phyloP scores from a whole-genome alignment of 306 rosid genomes.

The Rosa chinensis region DNA sequence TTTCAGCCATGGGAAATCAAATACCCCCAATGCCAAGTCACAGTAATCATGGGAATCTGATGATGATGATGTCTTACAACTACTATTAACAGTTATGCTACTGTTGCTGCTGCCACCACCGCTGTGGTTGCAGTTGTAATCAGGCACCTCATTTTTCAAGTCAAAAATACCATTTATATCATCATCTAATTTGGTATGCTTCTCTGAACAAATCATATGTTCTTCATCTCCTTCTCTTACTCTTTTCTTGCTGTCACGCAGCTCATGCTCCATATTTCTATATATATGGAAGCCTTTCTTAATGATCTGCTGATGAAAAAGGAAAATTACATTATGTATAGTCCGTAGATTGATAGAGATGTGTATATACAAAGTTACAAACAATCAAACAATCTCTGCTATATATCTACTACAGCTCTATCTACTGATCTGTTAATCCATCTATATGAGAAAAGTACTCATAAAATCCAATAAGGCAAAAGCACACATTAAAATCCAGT shows the following conservation, averaged over 20 bases:
- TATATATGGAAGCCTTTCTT: background rate
- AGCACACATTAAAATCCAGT: background rate
- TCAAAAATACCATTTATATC: background rate
- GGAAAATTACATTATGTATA: background rate
- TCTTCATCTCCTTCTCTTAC: constrained; percentile 46
- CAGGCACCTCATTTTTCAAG: background rate
- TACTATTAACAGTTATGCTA: background rate
- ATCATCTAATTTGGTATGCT: constrained; percentile 1
- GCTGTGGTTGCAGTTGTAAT: constrained; percentile 18
- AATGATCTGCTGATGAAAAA: background rate
- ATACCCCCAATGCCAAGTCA: constrained; percentile 48
- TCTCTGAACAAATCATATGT: constrained; percentile 13
- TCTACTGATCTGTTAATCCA: background rate
- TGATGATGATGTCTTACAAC: constrained; percentile 9
- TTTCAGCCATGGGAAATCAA: constrained; percentile 94
- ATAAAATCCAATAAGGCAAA: background rate
- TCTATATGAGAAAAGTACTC: background rate
- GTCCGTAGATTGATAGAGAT: background rate
- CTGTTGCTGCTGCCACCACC: constrained; percentile 17
- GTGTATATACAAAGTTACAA: background rate
- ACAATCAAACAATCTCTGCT: constrained; percentile 4
- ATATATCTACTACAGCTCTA: background rate
- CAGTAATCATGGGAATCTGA: constrained; percentile 25
- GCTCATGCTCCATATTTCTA: constrained; percentile 42
- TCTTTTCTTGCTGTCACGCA: constrained; percentile 39